phyloP scores from a whole-genome alignment of 164 flowering plant genomes.

The grape (Vitis vinifera) region DNA sequence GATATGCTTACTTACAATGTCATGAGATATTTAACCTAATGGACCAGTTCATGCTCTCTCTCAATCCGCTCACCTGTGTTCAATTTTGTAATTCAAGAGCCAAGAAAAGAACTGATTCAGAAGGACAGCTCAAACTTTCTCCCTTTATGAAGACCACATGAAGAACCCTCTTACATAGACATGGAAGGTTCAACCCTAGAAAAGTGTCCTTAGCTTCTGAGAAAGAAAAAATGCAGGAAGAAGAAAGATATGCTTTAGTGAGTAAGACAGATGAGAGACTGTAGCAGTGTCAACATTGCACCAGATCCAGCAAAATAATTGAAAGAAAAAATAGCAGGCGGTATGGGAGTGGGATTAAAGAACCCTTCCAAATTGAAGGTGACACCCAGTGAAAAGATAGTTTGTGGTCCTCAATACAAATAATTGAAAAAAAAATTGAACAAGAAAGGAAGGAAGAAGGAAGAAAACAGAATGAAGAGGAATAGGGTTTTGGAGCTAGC shows the following conservation, averaged over 20 bases:
- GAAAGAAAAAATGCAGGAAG: constrained; percentile 7
- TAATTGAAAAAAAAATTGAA: too few species aligned
- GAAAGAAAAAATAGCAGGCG: background rate
- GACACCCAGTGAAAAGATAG: constrained; percentile 8
- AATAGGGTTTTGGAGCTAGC: background rate
- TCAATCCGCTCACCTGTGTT: too few species aligned
- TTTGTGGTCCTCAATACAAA: constrained; percentile 14
- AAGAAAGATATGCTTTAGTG: constrained; percentile 5
- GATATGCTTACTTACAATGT: too few species aligned
- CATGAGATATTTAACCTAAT: too few species aligned
- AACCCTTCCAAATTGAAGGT: background rate
- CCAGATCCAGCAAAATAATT: constrained; percentile 28
- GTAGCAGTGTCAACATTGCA: constrained; percentile 6
- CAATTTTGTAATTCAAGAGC: too few species aligned
- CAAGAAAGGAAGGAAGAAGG: background rate
- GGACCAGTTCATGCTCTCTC: too few species aligned
- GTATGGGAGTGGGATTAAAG: background rate
- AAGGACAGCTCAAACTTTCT: background rate
- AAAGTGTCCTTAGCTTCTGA: background rate
- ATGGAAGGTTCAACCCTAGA: background rate
- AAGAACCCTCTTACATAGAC: background rate
- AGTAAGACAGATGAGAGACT: constrained; percentile 17
- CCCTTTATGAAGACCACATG: background rate
- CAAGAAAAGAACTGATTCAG: too few species aligned
- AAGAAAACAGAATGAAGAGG: background rate